Base-by-base conservation (phyloP, 352 stramenopile genomes). In the Thalassiosira allenii region DNA sequence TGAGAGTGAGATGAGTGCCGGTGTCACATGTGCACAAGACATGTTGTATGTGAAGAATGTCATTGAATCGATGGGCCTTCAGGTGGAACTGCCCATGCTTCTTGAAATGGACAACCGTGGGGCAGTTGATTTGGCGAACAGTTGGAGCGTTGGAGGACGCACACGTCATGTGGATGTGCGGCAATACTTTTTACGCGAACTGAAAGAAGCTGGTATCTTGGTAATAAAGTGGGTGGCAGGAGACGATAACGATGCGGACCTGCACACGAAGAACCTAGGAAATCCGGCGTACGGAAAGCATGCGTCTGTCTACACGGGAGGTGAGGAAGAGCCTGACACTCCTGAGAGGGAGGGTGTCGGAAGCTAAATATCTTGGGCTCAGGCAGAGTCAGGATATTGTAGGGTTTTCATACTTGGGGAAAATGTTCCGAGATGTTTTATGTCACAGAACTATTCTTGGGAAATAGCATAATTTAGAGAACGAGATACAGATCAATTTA, bases 41-140 rank as follows among this genome's bases (percentile, higher is more conserved):
- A 88, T 90, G 69, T 8, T 87, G 0, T 89, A 83, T 67, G 49
- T 68, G 0, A 53, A 75, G 0, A 29, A 62, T 32, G 3, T 89
- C 5, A 25, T 88, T 0, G 47, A 69, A 22, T 80, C 54, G 32
- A 68, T 89, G 17, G 78, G 75, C 9, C 47, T 90, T 4, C 49
- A 76, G 27, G 75, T 89, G 1, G 22, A 83, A 25, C 17, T 83
- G 4, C 80, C 83, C 20, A 88, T 90, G 73, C 61, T 68, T 34
- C 20, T 90, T 9, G 40, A 89, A 32, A 71, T 87, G 2, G 75
- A 88, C 44, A 87, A 89, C 44, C 69, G 77, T 40, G 86, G 82
- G 41, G 71, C 79, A 37, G 52, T 87, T 11, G 66, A 86, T 69
- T 32, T 91, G 20, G 64, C 64, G 0, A 69, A 89, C 14, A 76